These are phyloP conservation scores for Rugosomyces carneus DNA, from an alignment of 1,284 basidiomycete species.

Conservation along the genomic window DNA sequence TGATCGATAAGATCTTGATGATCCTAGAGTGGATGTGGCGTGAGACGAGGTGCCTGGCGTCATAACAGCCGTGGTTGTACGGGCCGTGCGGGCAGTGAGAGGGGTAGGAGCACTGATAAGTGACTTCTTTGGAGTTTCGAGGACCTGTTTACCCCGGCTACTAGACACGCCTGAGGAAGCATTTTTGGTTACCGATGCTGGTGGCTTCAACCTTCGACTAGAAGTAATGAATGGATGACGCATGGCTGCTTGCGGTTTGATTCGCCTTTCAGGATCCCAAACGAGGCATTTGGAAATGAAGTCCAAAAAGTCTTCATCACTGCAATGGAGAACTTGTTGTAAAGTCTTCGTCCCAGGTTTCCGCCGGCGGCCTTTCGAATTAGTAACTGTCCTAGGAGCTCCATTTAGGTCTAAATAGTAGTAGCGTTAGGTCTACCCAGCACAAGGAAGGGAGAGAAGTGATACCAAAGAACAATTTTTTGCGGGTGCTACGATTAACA, in stretches of 20 bases:
- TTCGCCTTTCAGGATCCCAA: slow-evolving; percentile 95
- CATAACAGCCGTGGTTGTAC: slow-evolving; percentile 45
- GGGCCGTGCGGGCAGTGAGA: slow-evolving; percentile 64
- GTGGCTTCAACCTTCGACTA: slow-evolving; percentile 48
- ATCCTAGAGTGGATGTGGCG: slow-evolving; percentile 36
- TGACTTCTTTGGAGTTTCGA: slow-evolving; percentile 80
- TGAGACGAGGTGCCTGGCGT: slow-evolving; percentile 53
- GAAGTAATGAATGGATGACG: slow-evolving; percentile 85
- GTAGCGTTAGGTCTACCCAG: not conserved
- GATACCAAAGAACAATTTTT: slow-evolving; percentile 94
- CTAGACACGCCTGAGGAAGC: slow-evolving; percentile 40
- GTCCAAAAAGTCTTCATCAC: slow-evolving; percentile 86
- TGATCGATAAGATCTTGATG: slow-evolving; percentile 48
- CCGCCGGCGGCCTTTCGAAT: slow-evolving; percentile 92
- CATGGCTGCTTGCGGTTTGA: slow-evolving; percentile 92
- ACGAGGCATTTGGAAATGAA: slow-evolving; percentile 93
- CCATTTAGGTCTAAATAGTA: slow-evolving; percentile 76
- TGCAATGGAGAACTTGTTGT: slow-evolving; percentile 81
- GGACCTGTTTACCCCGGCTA: slow-evolving; percentile 47
- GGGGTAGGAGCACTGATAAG: slow-evolving; percentile 82
- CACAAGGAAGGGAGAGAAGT: not conserved
- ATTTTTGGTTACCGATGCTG: slow-evolving; percentile 39
- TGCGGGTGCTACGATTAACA: slow-evolving; percentile 89
- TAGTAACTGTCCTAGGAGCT: slow-evolving; percentile 87
- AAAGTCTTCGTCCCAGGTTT: slow-evolving; percentile 89